Base-by-base conservation (phyloP, 2,329 filamentous ascomycete species). In the Acrocalymma vagum region DNA sequence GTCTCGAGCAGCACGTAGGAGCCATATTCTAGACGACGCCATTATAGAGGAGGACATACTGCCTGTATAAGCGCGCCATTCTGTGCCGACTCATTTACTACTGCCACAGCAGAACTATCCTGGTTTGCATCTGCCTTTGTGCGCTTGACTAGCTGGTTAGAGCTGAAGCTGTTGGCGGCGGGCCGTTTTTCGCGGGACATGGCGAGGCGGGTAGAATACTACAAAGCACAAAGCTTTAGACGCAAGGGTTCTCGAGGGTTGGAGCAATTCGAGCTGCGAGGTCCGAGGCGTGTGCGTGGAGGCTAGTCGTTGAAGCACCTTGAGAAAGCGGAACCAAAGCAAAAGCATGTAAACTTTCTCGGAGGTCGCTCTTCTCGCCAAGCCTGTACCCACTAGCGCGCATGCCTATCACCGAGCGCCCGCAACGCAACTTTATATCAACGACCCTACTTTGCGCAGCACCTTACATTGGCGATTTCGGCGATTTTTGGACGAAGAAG, bases 171-270 rank as follows among this genome's bases (percentile, higher is more conserved):
- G 57, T 88, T 87, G 48, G 88, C 85, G n/a, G 92, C 91, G 45
- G 91, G 88, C 65, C 94, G 84, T 76, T 99, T 97, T 73, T 95
- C 92, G 50, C 88, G 82, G 22, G 91, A 90, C 92, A 96, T 96
- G 45, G 51, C 73, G 48, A 41, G 10, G 29, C 26, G n/a, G 5
- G 29, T 35, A 33, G n/a, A n/a, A n/a, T n/a, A n/a, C 27, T 8
- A 9, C 16, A 14, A 11, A 29, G 8, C 27, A 14, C 13, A 14
- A 9, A 14, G 11, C 9, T 25, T 11, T 37, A 29, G 29, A 29
- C 22, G 21, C 31, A 38, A 32, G 36, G 9, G 35, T 20, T 14
- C 27, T 30, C 26, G 14, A 26, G 17, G 23, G 11, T 24, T 15
- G 30, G 7, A 36, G 34, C 21, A 18, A 24, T 10, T 29, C 26